These are phyloP conservation scores for Carpinus viminea DNA, from an alignment of 306 rosid genomes.

Conservation along the genomic window DNA sequence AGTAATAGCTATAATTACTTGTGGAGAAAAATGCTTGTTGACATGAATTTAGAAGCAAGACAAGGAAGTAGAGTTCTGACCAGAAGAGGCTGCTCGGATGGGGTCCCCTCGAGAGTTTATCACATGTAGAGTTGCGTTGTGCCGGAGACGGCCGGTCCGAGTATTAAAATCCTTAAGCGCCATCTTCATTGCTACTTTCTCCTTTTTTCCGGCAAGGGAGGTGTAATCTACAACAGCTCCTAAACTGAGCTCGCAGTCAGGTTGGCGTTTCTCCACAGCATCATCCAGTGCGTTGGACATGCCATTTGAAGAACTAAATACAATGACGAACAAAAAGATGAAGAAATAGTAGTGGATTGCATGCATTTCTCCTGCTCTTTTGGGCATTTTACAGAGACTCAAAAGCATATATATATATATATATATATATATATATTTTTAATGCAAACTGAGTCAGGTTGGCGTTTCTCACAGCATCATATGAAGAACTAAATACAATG, in stretches of 20 bases:
- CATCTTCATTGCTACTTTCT: slow-evolving; percentile 12
- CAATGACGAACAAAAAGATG: neutral
- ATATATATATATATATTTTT: too few species aligned
- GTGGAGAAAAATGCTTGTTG: too few species aligned
- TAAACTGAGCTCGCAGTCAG: neutral
- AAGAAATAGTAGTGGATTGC: neutral
- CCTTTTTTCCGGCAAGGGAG: slow-evolving; percentile 15
- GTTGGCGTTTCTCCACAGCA: neutral
- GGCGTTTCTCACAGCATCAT: neutral
- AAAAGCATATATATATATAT: too few species aligned
- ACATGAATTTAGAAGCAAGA: neutral
- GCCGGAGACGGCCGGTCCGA: neutral
- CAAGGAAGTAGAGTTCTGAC: neutral
- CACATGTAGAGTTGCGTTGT: neutral
- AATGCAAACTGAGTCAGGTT: too few species aligned
- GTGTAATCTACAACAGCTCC: slow-evolving; percentile 12
- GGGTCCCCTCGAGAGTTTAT: slow-evolving; percentile 19
- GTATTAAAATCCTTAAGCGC: slow-evolving; percentile 13
- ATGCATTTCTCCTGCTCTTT: neutral
- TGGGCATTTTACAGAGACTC: neutral
- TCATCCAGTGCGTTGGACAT: neutral
- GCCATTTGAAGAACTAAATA: neutral
- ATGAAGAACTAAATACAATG: neutral
- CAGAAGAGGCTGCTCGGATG: neutral
- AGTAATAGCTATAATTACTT: too few species aligned